These are phyloP conservation scores for Dovyalis caffra DNA, from an alignment of 345 rosid species.

Conservation along the genomic window DNA sequence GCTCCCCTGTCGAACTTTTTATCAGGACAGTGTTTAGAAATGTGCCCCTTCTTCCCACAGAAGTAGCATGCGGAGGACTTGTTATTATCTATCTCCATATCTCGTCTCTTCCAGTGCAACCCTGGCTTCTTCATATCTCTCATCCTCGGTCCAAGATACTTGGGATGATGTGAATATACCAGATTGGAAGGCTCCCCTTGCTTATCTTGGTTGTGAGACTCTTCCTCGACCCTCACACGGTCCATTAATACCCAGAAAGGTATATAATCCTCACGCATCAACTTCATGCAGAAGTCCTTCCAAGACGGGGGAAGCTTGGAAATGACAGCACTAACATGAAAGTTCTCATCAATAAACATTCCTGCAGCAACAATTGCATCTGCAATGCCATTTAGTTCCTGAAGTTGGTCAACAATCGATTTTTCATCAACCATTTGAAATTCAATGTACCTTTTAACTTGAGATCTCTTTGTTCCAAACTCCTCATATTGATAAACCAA, in stretches of 20 bases:
- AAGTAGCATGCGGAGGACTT: constrained; percentile 35
- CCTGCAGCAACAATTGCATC: constrained; percentile 65
- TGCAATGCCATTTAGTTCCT: constrained; percentile 65
- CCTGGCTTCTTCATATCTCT: constrained; percentile 39
- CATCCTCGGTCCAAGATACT: constrained; percentile 37
- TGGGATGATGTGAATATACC: constrained; percentile 16
- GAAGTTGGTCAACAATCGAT: constrained; percentile 55
- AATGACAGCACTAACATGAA: constrained; percentile 66
- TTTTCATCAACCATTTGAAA: constrained; percentile 60
- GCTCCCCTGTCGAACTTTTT: constrained; percentile 37
- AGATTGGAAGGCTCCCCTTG: constrained; percentile 29
- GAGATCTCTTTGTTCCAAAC: constrained; percentile 56
- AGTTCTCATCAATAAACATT: constrained; percentile 59
- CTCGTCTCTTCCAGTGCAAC: constrained; percentile 38
- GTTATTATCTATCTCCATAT: constrained; percentile 30
- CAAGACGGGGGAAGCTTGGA: constrained; percentile 83
- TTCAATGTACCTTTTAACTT: constrained; percentile 74
- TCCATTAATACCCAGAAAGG: constrained; percentile 61
- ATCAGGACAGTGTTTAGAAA: constrained; percentile 43
- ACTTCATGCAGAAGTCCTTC: constrained; percentile 61
- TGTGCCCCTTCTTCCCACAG: constrained; percentile 73
- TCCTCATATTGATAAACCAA: constrained; percentile 64
- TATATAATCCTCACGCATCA: constrained; percentile 53
- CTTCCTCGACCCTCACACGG: constrained; percentile 54
- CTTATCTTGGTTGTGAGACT: constrained; percentile 26